phyloP scores from a whole-genome alignment of 345 rosid species.

The Hibiscus mutabilis region DNA sequence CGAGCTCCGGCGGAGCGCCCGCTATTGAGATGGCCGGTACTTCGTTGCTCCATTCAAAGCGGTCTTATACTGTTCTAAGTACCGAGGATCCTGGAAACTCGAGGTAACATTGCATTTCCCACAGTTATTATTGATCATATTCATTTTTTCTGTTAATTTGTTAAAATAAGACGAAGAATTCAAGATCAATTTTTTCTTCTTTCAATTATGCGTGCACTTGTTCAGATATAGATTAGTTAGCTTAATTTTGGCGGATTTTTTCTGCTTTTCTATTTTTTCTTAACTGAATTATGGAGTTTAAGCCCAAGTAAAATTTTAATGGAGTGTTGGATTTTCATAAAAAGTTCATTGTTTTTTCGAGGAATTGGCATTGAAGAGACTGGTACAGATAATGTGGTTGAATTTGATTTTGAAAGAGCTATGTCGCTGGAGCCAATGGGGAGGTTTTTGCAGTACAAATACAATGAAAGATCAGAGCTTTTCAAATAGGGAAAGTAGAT shows the following conservation, averaged over 20 bases:
- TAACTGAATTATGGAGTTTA: background rate
- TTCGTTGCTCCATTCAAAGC: slow-evolving; percentile 59
- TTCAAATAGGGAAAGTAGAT: background rate
- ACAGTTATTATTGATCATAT: background rate
- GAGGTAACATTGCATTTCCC: slow-evolving; percentile 31
- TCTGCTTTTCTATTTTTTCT: background rate
- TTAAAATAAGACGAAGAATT: background rate
- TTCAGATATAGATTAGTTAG: slow-evolving; percentile 6
- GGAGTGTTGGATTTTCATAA: background rate
- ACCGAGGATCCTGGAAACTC: slow-evolving; percentile 85
- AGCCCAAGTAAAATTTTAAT: background rate
- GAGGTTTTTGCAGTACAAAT: background rate
- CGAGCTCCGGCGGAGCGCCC: slow-evolving; percentile 47
- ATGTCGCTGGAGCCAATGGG: background rate
- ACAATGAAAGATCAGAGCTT: background rate
- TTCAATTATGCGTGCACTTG: slow-evolving; percentile 1
- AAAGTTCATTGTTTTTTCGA: background rate
- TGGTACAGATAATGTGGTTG: background rate
- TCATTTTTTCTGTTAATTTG: background rate
- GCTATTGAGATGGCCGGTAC: slow-evolving; percentile 85
- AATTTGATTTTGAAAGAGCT: background rate
- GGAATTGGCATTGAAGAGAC: background rate
- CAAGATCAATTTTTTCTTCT: background rate
- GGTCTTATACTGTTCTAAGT: slow-evolving; percentile 68
- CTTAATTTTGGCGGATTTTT: slow-evolving; percentile 7